Evolutionary conservation across 2,329 filamentous ascomycete species (phyloP).

Genomic region (Tolypocladium paradoxum): DNA sequence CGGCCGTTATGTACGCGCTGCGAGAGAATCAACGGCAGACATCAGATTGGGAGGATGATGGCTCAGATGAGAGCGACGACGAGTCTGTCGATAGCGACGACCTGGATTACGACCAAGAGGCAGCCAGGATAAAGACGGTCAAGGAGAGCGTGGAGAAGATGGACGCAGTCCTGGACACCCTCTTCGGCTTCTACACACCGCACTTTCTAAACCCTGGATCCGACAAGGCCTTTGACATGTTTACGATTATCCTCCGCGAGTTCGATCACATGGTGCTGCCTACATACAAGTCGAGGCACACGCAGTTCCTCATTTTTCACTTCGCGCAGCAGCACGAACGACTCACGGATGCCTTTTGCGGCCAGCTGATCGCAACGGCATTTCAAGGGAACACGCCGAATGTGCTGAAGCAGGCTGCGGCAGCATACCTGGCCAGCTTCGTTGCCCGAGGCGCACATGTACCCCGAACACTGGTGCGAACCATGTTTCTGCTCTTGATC

Average conservation of each 20-base stretch:
- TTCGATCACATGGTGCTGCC: conserved; percentile 84
- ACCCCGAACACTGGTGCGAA: conserved; percentile 62
- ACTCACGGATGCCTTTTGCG: conserved; percentile 74
- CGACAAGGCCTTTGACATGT: conserved; percentile 58
- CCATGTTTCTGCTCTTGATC: conserved; percentile 71
- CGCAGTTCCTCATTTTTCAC: conserved; percentile 92
- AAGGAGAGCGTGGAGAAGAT: conserved; percentile 83
- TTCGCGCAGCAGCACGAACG: conserved; percentile 75
- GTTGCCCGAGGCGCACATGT: conserved; percentile 83
- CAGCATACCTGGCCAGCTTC: conserved; percentile 89
- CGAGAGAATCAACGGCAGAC: conserved; percentile 14
- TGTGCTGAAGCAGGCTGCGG: conserved; percentile 70
- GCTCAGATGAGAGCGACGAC: conserved; percentile 54
- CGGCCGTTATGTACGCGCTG: conserved; percentile 52
- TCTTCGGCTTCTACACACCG: conserved; percentile 75
- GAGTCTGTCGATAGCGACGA: conserved; percentile 65
- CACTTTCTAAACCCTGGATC: conserved; percentile 60
- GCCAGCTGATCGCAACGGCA: conserved; percentile 46
- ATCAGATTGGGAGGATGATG: conserved; percentile 36
- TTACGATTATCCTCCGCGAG: conserved; percentile 71
- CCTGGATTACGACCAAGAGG: conserved; percentile 51
- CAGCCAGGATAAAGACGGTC: conserved; percentile 56
- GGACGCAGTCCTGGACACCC: conserved; percentile 76
- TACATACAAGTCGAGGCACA: conserved; percentile 83
- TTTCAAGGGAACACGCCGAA: conserved; percentile 55